A percentile compares a stretch with the other conserved stretches of the same genome.
Evolutionary conservation across 495 filamentous ascomycete genomes (phyloP).

Genomic region (Aspergillus taichungensis): DNA sequence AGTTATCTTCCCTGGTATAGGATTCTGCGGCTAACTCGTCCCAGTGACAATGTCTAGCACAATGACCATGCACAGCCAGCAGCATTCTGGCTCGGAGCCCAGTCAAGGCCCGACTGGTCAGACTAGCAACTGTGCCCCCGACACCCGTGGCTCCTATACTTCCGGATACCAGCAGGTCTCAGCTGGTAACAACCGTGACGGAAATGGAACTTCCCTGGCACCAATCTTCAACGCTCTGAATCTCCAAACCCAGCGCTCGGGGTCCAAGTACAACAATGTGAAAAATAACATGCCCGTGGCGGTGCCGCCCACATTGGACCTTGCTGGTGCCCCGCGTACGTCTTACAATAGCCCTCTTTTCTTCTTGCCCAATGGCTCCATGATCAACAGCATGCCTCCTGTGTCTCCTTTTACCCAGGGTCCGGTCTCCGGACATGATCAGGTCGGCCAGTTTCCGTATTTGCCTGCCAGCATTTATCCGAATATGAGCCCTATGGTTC

Average conservation of each 20-base stretch:
- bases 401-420: conserved; percentile 16
- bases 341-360: conserved; percentile 23
- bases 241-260: conserved; percentile 18
- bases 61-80: conserved; percentile 30
- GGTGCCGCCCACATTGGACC: conserved; percentile 22
- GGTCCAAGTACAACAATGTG: conserved; percentile 16
- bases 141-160: conserved; percentile 21
- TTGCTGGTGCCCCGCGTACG: conserved; percentile 17
- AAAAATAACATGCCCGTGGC: conserved; percentile 16
- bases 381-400: conserved; percentile 19
- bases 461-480: conserved; percentile 19
- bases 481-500: conserved; percentile 16
- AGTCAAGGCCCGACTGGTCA: conserved; percentile 15
- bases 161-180: conserved; percentile 14
- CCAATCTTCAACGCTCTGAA: conserved; percentile 17
- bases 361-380: conserved; percentile 19
- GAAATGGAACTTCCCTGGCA: conserved; percentile 9
- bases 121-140: conserved; percentile 15
- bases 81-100: conserved; percentile 25
- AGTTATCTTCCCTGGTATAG: not conserved
- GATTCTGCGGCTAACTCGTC: not conserved
- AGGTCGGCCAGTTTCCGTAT: conserved; percentile 23
- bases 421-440: conserved; percentile 18
- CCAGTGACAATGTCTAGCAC: conserved; percentile 2
- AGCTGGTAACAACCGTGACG: conserved; percentile 7